These are phyloP conservation scores for Pythium monospermum DNA, from an alignment of 352 stramenopile species.

Conservation along the genomic window DNA sequence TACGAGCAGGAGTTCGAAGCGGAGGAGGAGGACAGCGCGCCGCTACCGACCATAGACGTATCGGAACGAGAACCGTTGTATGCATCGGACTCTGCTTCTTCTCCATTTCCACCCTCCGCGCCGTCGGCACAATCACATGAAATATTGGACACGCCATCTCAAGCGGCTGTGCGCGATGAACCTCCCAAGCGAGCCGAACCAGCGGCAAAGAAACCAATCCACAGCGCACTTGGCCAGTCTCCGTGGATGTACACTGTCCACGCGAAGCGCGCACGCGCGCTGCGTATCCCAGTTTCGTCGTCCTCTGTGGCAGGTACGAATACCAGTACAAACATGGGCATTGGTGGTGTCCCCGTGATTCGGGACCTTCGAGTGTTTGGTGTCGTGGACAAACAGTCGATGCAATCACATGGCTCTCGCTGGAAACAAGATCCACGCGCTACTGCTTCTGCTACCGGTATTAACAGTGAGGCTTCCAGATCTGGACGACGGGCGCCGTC, in stretches of 20 bases:
- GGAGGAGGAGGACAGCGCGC: conserved; percentile 1
- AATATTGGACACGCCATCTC: not conserved
- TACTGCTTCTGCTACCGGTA: conserved; percentile 1
- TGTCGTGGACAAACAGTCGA: conserved; percentile 41
- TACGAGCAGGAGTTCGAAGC: conserved; percentile 25
- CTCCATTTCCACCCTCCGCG: not conserved
- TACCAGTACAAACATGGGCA: not conserved
- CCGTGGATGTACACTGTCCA: conserved; percentile 42
- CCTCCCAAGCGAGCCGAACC: conserved; percentile 9
- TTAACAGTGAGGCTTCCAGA: no score
- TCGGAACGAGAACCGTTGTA: not conserved
- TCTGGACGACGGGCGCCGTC: not conserved
- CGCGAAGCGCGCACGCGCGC: conserved; percentile 32
- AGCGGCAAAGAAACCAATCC: conserved; percentile 2
- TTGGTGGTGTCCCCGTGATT: conserved; percentile 15
- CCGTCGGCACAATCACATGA: conserved; percentile 4
- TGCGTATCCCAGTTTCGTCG: conserved; percentile 37
- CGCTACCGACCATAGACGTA: not conserved
- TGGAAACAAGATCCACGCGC: conserved; percentile 43
- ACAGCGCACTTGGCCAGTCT: conserved; percentile 31
- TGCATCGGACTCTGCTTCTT: not conserved
- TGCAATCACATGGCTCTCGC: conserved; percentile 40
- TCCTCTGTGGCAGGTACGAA: conserved; percentile 2
- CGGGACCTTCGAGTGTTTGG: conserved; percentile 58
- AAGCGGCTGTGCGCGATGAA: not conserved